Evolutionary conservation across 331 rosid species (phyloP).

Genomic region (Spiraea crenata): DNA sequence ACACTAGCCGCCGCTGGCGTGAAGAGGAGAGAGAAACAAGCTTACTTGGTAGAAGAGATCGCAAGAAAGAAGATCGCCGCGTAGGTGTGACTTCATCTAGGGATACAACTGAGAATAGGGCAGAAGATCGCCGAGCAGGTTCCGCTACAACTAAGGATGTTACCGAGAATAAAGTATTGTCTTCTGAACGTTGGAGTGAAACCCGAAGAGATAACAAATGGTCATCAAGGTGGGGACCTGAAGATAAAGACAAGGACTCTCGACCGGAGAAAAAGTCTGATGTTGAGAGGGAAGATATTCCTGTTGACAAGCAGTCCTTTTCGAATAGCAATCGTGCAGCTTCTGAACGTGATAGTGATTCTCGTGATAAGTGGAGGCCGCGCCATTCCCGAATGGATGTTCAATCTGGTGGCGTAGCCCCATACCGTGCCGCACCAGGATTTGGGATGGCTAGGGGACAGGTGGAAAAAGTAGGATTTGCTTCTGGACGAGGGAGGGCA

Average conservation of each 20-base stretch:
- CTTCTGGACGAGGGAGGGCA: conserved; percentile 71
- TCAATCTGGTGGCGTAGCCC: conserved; percentile 53
- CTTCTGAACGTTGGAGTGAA: conserved; percentile 43
- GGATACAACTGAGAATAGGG: conserved; percentile 43
- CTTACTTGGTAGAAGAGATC: conserved; percentile 67
- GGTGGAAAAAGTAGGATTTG: conserved; percentile 49
- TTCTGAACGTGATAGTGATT: conserved; percentile 62
- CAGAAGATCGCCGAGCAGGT: conserved; percentile 54
- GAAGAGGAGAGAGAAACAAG: conserved; percentile 82
- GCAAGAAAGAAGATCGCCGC: conserved; percentile 66
- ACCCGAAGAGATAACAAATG: conserved; percentile 71
- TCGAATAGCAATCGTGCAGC: conserved; percentile 39
- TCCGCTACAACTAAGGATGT: conserved; percentile 33
- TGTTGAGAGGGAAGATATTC: conserved; percentile 51
- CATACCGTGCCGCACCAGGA: conserved; percentile 77
- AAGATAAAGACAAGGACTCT: conserved; percentile 69
- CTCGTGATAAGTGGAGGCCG: conserved; percentile 83
- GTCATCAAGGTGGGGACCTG: conserved; percentile 90
- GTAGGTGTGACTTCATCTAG: conserved; percentile 43
- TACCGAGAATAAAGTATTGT: conserved; percentile 41
- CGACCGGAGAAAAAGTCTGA: conserved; percentile 57
- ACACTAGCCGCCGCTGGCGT: conserved; percentile 65
- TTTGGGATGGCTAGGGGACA: conserved; percentile 71
- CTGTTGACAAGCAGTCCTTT: conserved; percentile 48
- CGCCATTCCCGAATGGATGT: conserved; percentile 60